phyloP scores from a whole-genome alignment of 192 early-diverging fungal genomes.

The Cladochytrium replicatum region DNA sequence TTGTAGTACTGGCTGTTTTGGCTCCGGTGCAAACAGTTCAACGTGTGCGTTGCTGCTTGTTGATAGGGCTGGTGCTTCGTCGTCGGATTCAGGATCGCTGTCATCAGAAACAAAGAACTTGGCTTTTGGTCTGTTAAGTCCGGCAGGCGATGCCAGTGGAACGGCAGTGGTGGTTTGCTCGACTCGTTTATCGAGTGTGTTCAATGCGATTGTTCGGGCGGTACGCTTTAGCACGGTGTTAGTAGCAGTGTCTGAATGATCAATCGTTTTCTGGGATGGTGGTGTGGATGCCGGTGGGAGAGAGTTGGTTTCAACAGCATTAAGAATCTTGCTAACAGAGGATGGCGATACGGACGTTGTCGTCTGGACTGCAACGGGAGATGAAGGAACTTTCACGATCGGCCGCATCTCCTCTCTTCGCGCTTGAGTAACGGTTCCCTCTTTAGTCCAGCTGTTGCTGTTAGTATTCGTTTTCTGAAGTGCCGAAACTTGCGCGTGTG shows the following conservation, averaged over 20 bases:
- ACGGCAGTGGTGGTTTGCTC: neutral
- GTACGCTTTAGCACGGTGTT: neutral
- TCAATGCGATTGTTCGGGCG: neutral
- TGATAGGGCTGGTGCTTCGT: too few relatives aligned
- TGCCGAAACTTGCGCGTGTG: slow-evolving; percentile 9
- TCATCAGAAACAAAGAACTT: slow-evolving; percentile 13
- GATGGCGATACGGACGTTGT: too few relatives aligned
- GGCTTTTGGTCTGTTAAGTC: slow-evolving; percentile 8
- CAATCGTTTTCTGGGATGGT: neutral
- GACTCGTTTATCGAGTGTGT: neutral
- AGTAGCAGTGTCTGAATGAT: slow-evolving; percentile 3
- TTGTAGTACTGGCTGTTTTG: too few relatives aligned
- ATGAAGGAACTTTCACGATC: too few relatives aligned
- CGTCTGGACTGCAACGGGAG: too few relatives aligned
- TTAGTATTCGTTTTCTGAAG: slow-evolving; percentile 15
- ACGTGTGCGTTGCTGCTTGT: too few relatives aligned
- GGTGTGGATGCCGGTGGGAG: slow-evolving; percentile 7
- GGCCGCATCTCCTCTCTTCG: slow-evolving; percentile 2
- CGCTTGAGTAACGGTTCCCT: neutral
- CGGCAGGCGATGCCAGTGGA: neutral
- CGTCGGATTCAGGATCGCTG: slow-evolving; percentile 7
- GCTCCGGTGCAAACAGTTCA: too few relatives aligned
- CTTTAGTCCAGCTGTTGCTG: slow-evolving; percentile 8
- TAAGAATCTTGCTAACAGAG: too few relatives aligned
- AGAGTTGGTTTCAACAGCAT: too few relatives aligned